phyloP scores from a whole-genome alignment of 2,329 filamentous ascomycete species.

The Fusarium anthophilum region DNA sequence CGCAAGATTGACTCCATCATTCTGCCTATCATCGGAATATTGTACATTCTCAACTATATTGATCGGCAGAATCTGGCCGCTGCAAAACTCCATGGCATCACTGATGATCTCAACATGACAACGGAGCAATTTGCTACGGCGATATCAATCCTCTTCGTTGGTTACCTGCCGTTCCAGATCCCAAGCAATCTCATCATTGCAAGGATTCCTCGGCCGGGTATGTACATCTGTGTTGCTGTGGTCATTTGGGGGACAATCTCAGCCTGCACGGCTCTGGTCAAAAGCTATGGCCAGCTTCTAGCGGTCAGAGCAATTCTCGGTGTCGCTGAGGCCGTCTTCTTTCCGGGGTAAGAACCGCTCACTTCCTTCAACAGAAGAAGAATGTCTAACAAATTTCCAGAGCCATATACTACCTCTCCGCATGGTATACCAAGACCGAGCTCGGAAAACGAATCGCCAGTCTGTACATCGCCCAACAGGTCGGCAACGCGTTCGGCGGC shows the following conservation, averaged over 20 bases:
- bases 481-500: conserved; percentile 46
- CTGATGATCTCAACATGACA: conserved; percentile 50
- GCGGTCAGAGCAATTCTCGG: conserved; percentile 57
- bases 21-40: conserved; percentile 43
- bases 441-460: conserved; percentile 46
- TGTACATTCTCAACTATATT: conserved; percentile 55
- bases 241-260: conserved; percentile 40
- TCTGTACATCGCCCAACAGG: conserved; percentile 42
- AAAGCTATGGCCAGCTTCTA: conserved; percentile 42
- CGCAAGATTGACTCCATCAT: conserved; percentile 47
- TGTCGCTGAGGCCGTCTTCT: conserved; percentile 65
- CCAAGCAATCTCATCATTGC: conserved; percentile 49
- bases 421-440: conserved; percentile 53
- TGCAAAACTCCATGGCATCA: conserved; percentile 41
- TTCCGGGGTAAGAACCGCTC: conserved; percentile 46
- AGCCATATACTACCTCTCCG: conserved; percentile 50
- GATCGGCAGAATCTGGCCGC: conserved; percentile 44
- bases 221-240: conserved; percentile 37
- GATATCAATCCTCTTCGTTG: conserved; percentile 49
- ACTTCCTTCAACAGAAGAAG: not conserved
- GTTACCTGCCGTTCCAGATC: conserved; percentile 50
- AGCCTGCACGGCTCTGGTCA: conserved; percentile 54
- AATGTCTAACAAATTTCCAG: conserved; percentile 1
- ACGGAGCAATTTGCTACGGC: conserved; percentile 51
- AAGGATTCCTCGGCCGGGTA: conserved; percentile 21